phyloP scores from a whole-genome alignment of 1,139 yeast genomes.

The Candida gigantensis region DNA sequence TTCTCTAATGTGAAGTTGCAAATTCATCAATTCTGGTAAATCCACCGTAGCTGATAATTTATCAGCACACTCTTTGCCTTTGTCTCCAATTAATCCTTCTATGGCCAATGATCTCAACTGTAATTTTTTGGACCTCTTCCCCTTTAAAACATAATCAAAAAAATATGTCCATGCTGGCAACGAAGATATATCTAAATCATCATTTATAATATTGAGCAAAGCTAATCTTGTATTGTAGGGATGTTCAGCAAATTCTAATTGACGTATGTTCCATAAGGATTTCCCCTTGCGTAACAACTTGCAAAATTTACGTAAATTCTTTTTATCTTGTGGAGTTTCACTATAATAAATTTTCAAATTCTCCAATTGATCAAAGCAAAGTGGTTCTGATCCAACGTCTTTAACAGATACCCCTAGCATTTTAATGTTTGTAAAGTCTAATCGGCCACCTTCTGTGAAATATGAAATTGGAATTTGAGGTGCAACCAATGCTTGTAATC shows the following conservation, averaged over 20 bases:
- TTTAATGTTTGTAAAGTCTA: slow-evolving; percentile 3
- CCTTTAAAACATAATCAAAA: slow-evolving; percentile 5
- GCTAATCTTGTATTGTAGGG: slow-evolving; percentile 4
- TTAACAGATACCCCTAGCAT: slow-evolving; percentile 7
- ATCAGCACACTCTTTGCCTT: slow-evolving; percentile 3
- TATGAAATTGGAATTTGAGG: slow-evolving; percentile 8
- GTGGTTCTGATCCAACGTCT: slow-evolving; percentile 1
- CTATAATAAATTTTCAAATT: slow-evolving; percentile 9
- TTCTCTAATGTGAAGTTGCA: slow-evolving; percentile 10
- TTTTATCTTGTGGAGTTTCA: slow-evolving; percentile 6
- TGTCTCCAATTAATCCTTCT: slow-evolving; percentile 8
- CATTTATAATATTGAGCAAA: slow-evolving; percentile 10
- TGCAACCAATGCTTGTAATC: slow-evolving; percentile 8
- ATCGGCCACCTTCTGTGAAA: slow-evolving; percentile 2
- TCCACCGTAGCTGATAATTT: slow-evolving; percentile 5
- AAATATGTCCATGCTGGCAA: slow-evolving; percentile 10
- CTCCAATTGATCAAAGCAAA: slow-evolving; percentile 7
- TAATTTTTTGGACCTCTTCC: slow-evolving; percentile 1
- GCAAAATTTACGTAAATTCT: slow-evolving; percentile 6
- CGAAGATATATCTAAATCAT: neutral
- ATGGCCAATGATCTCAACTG: slow-evolving; percentile 10
- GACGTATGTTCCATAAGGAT: slow-evolving; percentile 6
- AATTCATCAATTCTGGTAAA: slow-evolving; percentile 7
- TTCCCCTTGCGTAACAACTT: neutral
- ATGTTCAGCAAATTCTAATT: slow-evolving; percentile 10